Base-by-base conservation (phyloP, 2,329 filamentous ascomycete species). In the Diaporthe citri region DNA sequence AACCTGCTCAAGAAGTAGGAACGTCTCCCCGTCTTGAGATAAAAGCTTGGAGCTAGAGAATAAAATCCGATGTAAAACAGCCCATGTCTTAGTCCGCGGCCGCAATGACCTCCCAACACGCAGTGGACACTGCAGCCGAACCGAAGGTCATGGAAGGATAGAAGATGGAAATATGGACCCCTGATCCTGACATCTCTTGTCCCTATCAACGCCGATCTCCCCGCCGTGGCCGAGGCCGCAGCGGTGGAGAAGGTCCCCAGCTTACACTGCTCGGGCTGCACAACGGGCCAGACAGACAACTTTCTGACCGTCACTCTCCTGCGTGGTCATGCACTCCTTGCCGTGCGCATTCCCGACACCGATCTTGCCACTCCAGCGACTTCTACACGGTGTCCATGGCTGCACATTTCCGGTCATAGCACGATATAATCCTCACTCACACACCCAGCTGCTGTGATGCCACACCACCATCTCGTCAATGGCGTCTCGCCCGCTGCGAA, bases 381-480 rank as follows among this genome's bases (percentile, higher is more conserved):
- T 22, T 22, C 48, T 28, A 52, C 46, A 17, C 46, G 22, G 34
- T 41, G 15, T 43, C 72, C 60, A 74, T 75, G 75, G 72, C 72
- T 66, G 60, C 46, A 12, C 22, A 46, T 8, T 22, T 28, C 71
- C 46, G 60, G 25, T 28, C 48, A 76, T 55, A 76, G 60, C 41
- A 71, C 67, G 55, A 20, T 31, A 25, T 36, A 25, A 39, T 25
- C 56, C 43, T 34, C 34, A 71, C 56, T 13, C 46, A 52, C 31
- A 20, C 57, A 64, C 12, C 25, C 10, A 41, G 22, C 41, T 43
- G 55, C 36, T 34, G 72, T 62, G 34, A 76, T 75, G 73, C 60
- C 67, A 56, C 72, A 72, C 60, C 67, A 70, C 71, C 62, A 64
- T 51, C 52, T 31, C 41, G 55, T 70, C 51, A 70, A 76, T 62